Base-by-base conservation (phyloP, 805 yeast species). In the Starmerella riodocensis region DNA sequence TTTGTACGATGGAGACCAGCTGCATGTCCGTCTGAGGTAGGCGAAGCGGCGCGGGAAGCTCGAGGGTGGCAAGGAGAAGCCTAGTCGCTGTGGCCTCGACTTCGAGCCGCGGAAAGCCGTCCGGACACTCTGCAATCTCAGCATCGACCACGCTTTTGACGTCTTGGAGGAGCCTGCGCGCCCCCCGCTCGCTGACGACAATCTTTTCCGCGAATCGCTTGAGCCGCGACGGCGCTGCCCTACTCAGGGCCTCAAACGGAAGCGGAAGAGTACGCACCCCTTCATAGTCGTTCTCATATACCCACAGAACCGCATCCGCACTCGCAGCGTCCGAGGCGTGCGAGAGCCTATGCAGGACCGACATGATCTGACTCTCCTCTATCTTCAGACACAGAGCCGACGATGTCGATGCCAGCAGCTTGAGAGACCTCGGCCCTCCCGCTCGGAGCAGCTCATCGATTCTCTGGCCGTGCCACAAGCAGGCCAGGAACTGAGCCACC, bases 231-330 rank as follows among this genome's bases (percentile, higher is more conserved):
- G 16, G 23, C 2, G 47, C 13, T 14, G 35, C 17, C 12, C 4
- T 18, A 2, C 8, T 11, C 11, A 39, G 19, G 19, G 32, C 21
- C 2, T 14, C 14, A 23, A 45, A 45, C 4, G 49, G 47, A 4
- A 40, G 19, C n/a, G 9, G 8, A n/a, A 37, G 4, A 12, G 29
- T 32, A 5, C 29, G 20, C 7, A 36, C 39, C 5, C 36, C 30
- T 5, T 12, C 18, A 4, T 18, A 17, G 9, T 27, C 24, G 35
- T 34, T 20, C 27, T 30, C 39, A 21, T 25, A 45, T 12, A 45
- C 40, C 49, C 49, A 45, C 31, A 42, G 21, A 2, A 36, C 40
- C 1, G 49, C 44, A 25, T 40, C 36, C 29, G 37, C 13, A 14
- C 37, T 34, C 11, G 29, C 20, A 4, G 29, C 31, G 13, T 32